These are phyloP conservation scores for Coleophoma crateriformis DNA, from an alignment of 2,329 filamentous ascomycete species.

Conservation along the genomic window DNA sequence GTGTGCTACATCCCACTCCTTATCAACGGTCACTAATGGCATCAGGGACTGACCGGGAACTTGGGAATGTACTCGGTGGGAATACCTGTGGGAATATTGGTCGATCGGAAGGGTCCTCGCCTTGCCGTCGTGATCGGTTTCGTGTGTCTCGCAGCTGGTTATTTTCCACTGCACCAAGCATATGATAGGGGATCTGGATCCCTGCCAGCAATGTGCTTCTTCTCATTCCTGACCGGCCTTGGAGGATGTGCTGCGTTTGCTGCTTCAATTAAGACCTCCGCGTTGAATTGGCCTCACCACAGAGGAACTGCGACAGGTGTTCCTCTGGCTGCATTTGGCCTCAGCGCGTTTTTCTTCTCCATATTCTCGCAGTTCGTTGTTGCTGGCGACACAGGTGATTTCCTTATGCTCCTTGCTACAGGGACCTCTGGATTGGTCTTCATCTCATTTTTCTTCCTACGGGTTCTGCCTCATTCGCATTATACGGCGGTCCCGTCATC, in stretches of 20 bases:
- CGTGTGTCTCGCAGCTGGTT: slow-evolving; percentile 68
- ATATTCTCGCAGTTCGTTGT: slow-evolving; percentile 71
- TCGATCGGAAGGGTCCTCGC: slow-evolving; percentile 76
- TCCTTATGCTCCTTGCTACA: slow-evolving; percentile 73
- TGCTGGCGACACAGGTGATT: slow-evolving; percentile 75
- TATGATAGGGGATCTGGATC: slow-evolving; percentile 63
- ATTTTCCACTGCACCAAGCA: slow-evolving; percentile 78
- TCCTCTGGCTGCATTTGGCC: slow-evolving; percentile 83
- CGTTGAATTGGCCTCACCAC: slow-evolving; percentile 86
- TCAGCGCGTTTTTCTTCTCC: slow-evolving; percentile 97
- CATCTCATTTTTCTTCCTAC: slow-evolving; percentile 77
- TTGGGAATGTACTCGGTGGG: slow-evolving; percentile 92
- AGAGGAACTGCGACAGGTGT: slow-evolving; percentile 93
- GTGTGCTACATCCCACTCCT: slow-evolving; percentile 25
- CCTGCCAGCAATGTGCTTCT: slow-evolving; percentile 67
- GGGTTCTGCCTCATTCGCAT: slow-evolving; percentile 56
- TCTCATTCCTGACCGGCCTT: slow-evolving; percentile 78
- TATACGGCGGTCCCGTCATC: slow-evolving; percentile 37
- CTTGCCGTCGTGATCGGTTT: slow-evolving; percentile 73
- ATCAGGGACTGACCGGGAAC: slow-evolving; percentile 66
- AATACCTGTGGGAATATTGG: slow-evolving; percentile 81
- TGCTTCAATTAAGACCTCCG: slow-evolving; percentile 78
- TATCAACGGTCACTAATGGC: slow-evolving; percentile 22
- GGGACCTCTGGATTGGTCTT: slow-evolving; percentile 76
- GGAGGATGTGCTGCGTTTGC: slow-evolving; percentile 91